Percentiles rank a stretch among this genome's conserved stretches.
Evolutionary conservation across 305 asterid species (phyloP).

Genomic region (Fraxinus baroniana): DNA sequence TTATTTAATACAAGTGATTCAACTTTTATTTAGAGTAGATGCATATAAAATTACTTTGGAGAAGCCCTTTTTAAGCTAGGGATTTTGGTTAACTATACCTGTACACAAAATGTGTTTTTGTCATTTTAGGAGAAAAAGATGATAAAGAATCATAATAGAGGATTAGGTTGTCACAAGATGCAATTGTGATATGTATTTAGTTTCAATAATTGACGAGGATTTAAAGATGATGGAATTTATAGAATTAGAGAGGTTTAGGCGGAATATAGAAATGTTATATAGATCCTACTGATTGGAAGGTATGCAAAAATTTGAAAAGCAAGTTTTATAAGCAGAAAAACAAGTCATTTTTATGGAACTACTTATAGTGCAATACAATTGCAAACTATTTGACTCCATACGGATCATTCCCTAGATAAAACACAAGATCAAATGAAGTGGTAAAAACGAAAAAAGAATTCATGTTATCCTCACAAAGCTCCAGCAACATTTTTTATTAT

Average conservation of each 20-base stretch:
- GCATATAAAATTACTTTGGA: not conserved
- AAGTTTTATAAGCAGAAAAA: not conserved
- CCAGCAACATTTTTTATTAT: not conserved
- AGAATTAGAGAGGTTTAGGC: not conserved
- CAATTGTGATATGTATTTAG: not conserved
- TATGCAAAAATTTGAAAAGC: not conserved
- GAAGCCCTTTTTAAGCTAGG: not conserved
- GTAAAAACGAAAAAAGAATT: not conserved
- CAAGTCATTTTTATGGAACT: not conserved
- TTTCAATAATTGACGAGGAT: not conserved
- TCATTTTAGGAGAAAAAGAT: not conserved
- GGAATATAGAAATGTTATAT: not conserved
- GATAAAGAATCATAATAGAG: not conserved
- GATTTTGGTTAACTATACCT: not conserved
- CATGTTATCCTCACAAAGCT: not conserved
- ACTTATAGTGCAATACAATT: not conserved
- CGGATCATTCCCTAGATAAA: not conserved
- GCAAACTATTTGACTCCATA: not conserved
- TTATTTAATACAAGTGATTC: not conserved
- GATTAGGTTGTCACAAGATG: not conserved
- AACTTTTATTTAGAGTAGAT: not conserved
- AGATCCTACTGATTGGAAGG: not conserved
- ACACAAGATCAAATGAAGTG: not conserved
- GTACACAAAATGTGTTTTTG: not conserved
- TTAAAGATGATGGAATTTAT: not conserved